These are phyloP conservation scores for Chalaropsis ovoidea DNA, from an alignment of 2,329 filamentous ascomycete genomes.

Conservation along the genomic window DNA sequence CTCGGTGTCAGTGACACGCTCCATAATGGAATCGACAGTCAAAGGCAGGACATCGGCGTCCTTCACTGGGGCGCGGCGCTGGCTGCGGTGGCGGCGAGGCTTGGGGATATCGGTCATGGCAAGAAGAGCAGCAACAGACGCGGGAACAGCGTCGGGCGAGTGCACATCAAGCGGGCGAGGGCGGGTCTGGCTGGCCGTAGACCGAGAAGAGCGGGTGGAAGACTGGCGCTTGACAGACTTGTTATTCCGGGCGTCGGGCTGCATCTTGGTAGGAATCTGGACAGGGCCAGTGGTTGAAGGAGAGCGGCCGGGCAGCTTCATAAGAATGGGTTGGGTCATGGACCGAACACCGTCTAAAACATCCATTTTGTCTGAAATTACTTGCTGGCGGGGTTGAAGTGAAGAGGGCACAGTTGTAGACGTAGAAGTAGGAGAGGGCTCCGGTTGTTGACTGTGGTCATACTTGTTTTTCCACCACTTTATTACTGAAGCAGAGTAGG, in stretches of 20 bases:
- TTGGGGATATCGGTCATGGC: constrained; percentile 52
- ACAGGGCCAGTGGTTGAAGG: constrained; percentile 40
- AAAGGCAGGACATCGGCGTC: constrained; percentile 7
- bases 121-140: constrained; percentile 51
- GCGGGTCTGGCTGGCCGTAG: constrained; percentile 31
- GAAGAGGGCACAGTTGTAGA: constrained; percentile 24
- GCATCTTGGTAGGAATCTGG: constrained; percentile 41
- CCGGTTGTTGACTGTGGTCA: constrained; percentile 25
- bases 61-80: constrained; percentile 47
- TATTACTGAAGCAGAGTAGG: constrained; percentile 14
- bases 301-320: constrained; percentile 24
- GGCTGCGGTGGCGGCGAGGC: constrained; percentile 30
- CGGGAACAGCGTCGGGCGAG: constrained; percentile 46
- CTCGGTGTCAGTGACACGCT: constrained; percentile 31
- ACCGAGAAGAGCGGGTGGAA: constrained; percentile 34
- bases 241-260: constrained; percentile 1
- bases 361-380: constrained; percentile 17
- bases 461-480: constrained; percentile 25
- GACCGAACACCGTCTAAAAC: constrained; percentile 7
- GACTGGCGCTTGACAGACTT: constrained; percentile 22
- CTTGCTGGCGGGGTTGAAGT: constrained; percentile 5
- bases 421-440: constrained; percentile 21
- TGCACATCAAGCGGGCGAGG: constrained; percentile 36
- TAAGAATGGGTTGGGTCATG: constrained; percentile 19
- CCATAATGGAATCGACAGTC: constrained; percentile 23